phyloP scores from a whole-genome alignment of 768 basidiomycete genomes.

The Flagelloscypha sp. region DNA sequence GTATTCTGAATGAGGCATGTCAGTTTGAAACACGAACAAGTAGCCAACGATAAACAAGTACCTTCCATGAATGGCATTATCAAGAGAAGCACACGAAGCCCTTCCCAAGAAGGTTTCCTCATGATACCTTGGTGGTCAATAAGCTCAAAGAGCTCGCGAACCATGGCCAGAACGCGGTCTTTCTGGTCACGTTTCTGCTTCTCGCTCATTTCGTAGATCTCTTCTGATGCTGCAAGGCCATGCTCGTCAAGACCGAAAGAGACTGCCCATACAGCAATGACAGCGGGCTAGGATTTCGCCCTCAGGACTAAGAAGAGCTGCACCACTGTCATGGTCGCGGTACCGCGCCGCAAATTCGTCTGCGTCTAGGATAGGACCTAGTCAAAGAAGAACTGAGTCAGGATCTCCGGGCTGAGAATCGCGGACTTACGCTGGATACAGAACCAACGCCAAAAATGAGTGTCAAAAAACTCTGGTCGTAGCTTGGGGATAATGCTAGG shows the following conservation, averaged over 20 bases:
- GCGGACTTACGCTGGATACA: constrained; percentile 64
- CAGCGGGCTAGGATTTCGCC: constrained; percentile 72
- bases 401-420: constrained; percentile 3
- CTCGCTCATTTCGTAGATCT: constrained; percentile 21
- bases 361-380: constrained; percentile 83
- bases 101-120: constrained; percentile 80
- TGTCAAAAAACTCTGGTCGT: constrained; percentile 71
- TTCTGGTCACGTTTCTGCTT: constrained; percentile 35
- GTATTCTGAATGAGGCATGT: constrained; percentile 25
- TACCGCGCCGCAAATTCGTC: constrained; percentile 73
- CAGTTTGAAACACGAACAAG: constrained; percentile 1
- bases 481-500: constrained; percentile 62
- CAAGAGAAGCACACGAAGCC: constrained; percentile 70
- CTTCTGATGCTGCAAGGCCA: constrained; percentile 30
- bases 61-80: constrained; percentile 81
- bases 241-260: constrained; percentile 83
- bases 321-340: constrained; percentile 53
- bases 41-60: constrained; percentile 25
- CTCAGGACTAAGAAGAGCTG: constrained; percentile 55
- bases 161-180: constrained; percentile 56
- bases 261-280: constrained; percentile 80
- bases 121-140: constrained; percentile 75
- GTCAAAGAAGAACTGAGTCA: constrained; percentile 7
- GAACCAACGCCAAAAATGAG: constrained; percentile 80
- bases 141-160: constrained; percentile 68